Base-by-base conservation (phyloP, 192 early-diverging fungal genomes). In the Chytriomyces hyalinus region DNA sequence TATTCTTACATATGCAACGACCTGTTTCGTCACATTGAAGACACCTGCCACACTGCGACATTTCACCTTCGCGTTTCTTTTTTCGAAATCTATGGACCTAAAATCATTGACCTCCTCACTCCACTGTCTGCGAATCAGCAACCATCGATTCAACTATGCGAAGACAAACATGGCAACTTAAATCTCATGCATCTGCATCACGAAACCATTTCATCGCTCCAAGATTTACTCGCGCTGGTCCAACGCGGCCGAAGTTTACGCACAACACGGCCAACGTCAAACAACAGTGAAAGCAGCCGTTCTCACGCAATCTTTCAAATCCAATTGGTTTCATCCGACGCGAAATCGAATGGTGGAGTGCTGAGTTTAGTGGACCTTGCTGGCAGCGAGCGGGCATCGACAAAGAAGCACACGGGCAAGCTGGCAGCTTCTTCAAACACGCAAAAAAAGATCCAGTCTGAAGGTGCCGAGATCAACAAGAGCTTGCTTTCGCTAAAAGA, bases 391-490 rank as follows among this genome's bases (percentile, higher is more conserved):
- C 78, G 85, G 8, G 82, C 68, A 4, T 47, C 49, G 11, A 82
- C 81, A 51, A 46, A 48, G 7, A 69, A 81, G 44, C 57, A 70
- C 8, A 70, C 47, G 65, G 36, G 36, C 36, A 36, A 36, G 36
- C 36, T 36, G 0, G 36, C 36, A 36, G 36, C 36, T 36, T 36
- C 36, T 36, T 36, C 36, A 0, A 36, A 36, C 36, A 36, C 36
- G 36, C 36, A 36, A 36, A 67, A 74, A 8, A 60, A 70, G 15
- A 75, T 46, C 5, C 68, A 81, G 60, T 46, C n/a, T 24, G 83
- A 85, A 53, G 80, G 77, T 11, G 59, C 66, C 13, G 83, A 85
- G 67, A 85, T 85, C 81, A 86, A 86, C 79, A 86, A 84, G 75
- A 66, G 60, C 20, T 71, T 86, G 36, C 60, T 86, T 59, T 71